Evolutionary conservation across 1,139 yeast species (phyloP).

Genomic region (Groenewaldozyma sp.): DNA sequence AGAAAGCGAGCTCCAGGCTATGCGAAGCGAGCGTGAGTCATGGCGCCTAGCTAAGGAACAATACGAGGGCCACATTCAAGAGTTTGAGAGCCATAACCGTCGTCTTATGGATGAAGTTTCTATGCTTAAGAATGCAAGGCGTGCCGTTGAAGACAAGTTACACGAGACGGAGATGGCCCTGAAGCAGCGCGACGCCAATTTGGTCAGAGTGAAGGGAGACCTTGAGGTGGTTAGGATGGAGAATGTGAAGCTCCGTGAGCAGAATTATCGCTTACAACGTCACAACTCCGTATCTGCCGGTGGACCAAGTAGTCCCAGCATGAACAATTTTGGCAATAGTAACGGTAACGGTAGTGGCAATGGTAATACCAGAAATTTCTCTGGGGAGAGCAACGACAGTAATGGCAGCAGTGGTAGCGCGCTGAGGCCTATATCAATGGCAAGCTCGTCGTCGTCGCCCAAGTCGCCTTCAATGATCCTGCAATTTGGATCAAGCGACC

Average conservation of each 20-base stretch:
- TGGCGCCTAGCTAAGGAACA: not conserved
- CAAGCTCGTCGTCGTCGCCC: no score
- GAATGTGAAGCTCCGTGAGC: not conserved
- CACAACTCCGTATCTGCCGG: not conserved
- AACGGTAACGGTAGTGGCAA: not conserved
- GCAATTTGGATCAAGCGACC: conserved; percentile 1
- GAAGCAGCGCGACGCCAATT: not conserved
- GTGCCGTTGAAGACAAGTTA: not conserved
- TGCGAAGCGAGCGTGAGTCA: no score
- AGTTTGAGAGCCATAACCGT: not conserved
- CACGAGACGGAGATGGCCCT: not conserved
- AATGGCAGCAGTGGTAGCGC: not conserved
- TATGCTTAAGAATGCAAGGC: not conserved
- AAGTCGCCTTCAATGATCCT: conserved; percentile 1
- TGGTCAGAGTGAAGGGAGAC: not conserved
- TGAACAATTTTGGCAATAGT: not conserved
- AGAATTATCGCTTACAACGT: not conserved
- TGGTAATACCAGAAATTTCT: not conserved
- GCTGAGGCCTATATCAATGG: not conserved
- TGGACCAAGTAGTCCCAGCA: not conserved
- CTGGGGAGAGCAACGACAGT: not conserved
- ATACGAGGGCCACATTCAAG: not conserved
- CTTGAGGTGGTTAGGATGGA: not conserved
- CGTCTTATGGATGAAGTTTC: not conserved
- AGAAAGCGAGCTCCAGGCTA: no score